phyloP scores from a whole-genome alignment of 192 early-diverging fungal species.

The Dissophora ornata region DNA sequence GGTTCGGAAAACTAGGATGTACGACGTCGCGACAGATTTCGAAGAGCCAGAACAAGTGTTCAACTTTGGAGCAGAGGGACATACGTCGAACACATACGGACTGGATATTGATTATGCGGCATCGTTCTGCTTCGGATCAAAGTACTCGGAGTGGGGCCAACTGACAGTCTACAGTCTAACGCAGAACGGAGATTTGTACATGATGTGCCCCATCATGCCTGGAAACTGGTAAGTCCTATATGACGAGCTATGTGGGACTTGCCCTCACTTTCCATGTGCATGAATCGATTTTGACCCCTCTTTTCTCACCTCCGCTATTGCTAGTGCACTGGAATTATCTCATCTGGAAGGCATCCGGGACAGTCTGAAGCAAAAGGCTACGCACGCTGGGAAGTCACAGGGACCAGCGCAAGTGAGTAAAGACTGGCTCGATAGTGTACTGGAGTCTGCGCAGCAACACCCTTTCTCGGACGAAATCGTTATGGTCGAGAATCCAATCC shows the following conservation, averaged over 20 bases:
- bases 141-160: conserved; percentile 71
- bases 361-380: conserved; percentile 14
- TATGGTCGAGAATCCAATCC: conserved; percentile 19
- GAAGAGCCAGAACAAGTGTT: conserved; percentile 77
- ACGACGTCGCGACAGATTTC: conserved; percentile 69
- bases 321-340: conserved; percentile 18
- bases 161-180: conserved; percentile 77
- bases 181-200: conserved; percentile 77
- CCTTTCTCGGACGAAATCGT: conserved; percentile 26
- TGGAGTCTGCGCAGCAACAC: conserved; percentile 34
- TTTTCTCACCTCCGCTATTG: neutral
- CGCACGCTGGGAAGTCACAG: neutral
- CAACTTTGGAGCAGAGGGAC: conserved; percentile 54
- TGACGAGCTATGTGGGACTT: no score
- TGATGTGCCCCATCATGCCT: conserved; percentile 84
- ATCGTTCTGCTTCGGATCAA: conserved; percentile 62
- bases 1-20: no score
- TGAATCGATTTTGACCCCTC: neutral
- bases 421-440: conserved; percentile 61
- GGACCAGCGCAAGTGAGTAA: neutral
- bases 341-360: conserved; percentile 36
- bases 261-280: no score
- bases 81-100: conserved; percentile 50
- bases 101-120: conserved; percentile 53
- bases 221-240: conserved; percentile 60